Base-by-base conservation (phyloP, 169 alveolate species). In the Plasmodium sp. region DNA sequence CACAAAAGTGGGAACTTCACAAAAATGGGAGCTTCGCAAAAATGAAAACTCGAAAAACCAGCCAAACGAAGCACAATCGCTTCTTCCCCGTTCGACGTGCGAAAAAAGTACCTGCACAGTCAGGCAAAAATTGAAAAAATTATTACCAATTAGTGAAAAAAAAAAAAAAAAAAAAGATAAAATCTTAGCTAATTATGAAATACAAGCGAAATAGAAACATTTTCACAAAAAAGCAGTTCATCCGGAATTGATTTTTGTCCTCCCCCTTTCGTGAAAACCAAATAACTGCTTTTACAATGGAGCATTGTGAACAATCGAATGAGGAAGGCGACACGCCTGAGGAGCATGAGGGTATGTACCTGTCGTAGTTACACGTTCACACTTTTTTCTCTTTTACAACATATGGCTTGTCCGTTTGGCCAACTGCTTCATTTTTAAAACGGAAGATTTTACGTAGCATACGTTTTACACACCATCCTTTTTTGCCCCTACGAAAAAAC, bases 281-380 rank as follows among this genome's bases (percentile, higher is more conserved):
- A 67, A 67, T 67, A 27, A 67, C 33, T 22, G 43, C 41, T 51
- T 86, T 86, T 45, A 86, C 48, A 58, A 86, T 86, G 93, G 81
- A 75, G 34, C 56, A 58, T n/a, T 86, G n/a, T 41, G 80, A 77
- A 33, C 39, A 48, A 16, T 10, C 62, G 3, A 86, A 77, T 6
- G 71, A 77, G 27, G 56, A 67, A 22, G 77, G 54, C 31, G 93
- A 86, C 48, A 36, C 71, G 33, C 85, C 45, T 10, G 93, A 86
- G 71, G 93, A 86, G 79, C 93, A 86, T 77, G 93, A 86, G 54
- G 93, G 93, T 86, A 84, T 84, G 54, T 67, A 31, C 39, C 39
- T 22, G 77, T 67, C n/a, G 77, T 67, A 16, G n/a, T 67, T 67
- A 27, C n/a, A 67, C n/a, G 77, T 67, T 67, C n/a, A 82, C 45